Conservation (phyloP, 2,329 filamentous ascomycete genomes). For the Talaromyces piceae region DNA sequence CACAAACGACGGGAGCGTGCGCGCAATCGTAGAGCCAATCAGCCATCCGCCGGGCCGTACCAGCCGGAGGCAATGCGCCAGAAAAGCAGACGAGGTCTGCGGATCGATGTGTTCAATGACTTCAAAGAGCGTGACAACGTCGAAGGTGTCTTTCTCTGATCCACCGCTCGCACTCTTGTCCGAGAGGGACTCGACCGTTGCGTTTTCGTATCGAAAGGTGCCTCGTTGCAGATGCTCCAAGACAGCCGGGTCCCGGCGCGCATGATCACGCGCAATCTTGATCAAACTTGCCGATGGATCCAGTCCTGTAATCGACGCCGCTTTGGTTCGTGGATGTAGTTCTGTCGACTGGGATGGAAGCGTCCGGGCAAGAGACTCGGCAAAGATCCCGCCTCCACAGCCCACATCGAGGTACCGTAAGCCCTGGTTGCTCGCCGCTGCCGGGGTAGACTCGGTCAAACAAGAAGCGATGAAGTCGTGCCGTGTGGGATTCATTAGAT, state of each 20-base stretch:
- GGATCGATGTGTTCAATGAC: slow-evolving; percentile 86
- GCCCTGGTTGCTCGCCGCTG: slow-evolving; percentile 22
- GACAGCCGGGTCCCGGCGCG: slow-evolving; percentile 64
- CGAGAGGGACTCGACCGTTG: slow-evolving; percentile 64
- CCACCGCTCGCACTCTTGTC: slow-evolving; percentile 15
- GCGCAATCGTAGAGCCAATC: slow-evolving; percentile 82
- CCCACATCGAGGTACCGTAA: slow-evolving; percentile 82
- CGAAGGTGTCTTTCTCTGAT: slow-evolving; percentile 42
- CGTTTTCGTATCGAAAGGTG: slow-evolving; percentile 63
- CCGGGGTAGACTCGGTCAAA: slow-evolving; percentile 48
- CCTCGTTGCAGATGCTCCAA: slow-evolving; percentile 43
- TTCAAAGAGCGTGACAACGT: slow-evolving; percentile 84
- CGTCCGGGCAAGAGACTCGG: slow-evolving; percentile 54
- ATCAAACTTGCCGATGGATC: slow-evolving; percentile 39
- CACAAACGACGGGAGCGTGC: slow-evolving; percentile 81
- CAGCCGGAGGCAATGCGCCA: slow-evolving; percentile 50
- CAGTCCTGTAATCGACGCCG: slow-evolving; percentile 38
- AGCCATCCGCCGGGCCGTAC: slow-evolving; percentile 90
- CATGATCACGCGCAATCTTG: slow-evolving; percentile 66
- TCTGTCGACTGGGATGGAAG: slow-evolving; percentile 16
- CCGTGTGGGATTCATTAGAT: slow-evolving; percentile 95
- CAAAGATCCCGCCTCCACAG: slow-evolving; percentile 94
- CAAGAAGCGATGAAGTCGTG: slow-evolving; percentile 84
- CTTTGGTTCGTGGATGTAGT: slow-evolving; percentile 24
- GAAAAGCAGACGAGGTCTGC: slow-evolving; percentile 60